Percentiles rank a stretch among this genome's conserved stretches.
Conservation (phyloP, 129 eudicot species). For the Escallonia rubra region DNA sequence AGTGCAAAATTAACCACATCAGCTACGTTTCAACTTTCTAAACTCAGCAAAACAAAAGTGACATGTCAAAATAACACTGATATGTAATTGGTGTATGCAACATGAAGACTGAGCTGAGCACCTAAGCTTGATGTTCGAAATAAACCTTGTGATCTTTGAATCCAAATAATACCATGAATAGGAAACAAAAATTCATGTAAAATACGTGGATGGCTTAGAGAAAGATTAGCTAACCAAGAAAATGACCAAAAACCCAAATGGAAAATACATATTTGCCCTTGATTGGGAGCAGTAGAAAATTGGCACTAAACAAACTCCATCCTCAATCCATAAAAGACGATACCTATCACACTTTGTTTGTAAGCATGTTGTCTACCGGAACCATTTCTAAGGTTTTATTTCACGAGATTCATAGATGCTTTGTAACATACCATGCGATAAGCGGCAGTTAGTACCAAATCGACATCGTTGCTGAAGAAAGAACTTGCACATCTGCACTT, state of each 20-base stretch:
- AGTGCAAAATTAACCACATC: constrained; percentile 9
- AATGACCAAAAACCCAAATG: not conserved
- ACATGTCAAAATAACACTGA: not conserved
- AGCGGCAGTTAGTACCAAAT: constrained; percentile 95
- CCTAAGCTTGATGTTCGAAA: no score
- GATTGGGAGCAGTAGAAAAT: not conserved
- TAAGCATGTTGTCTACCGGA: not conserved
- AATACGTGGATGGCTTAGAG: no score
- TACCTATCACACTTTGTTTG: not conserved
- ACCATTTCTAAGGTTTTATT: constrained; percentile 13
- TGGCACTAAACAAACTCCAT: not conserved
- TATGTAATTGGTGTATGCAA: not conserved
- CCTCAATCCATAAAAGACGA: not conserved
- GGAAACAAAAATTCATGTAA: no score
- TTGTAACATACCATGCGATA: constrained; percentile 82
- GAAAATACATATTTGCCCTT: not conserved
- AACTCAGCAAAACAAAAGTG: not conserved
- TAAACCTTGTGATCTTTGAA: no score
- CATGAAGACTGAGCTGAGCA: no score
- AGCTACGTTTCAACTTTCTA: not conserved
- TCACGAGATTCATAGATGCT: constrained; percentile 6
- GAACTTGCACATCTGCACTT: constrained; percentile 99
- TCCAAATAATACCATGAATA: no score
- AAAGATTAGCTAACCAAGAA: no score
- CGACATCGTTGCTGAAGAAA: constrained; percentile 97